Conservation (phyloP, 306 rosid genomes). For the Cotoneaster glaucophyllus region DNA sequence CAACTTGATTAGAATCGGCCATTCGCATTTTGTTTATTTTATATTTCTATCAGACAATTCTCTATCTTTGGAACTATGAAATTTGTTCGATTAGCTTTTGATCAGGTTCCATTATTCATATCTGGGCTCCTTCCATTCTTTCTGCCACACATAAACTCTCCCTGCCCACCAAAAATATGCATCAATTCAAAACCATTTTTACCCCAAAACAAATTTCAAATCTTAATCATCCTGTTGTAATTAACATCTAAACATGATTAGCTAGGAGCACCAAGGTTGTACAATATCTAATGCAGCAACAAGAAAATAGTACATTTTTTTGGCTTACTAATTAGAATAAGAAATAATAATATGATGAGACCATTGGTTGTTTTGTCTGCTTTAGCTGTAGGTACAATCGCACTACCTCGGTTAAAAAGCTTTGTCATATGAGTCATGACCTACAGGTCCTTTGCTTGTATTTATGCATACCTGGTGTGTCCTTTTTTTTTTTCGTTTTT, state of each 20-base stretch:
- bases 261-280: neutral
- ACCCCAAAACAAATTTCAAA: neutral
- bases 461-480: conserved; percentile 23
- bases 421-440: conserved; percentile 27
- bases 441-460: conserved; percentile 33
- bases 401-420: conserved; percentile 40
- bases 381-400: conserved; percentile 6
- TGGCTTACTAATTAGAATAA: neutral
- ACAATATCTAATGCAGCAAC: neutral
- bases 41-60: too few species aligned
- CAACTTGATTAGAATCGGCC: too few species aligned
- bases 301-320: neutral
- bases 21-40: too few species aligned
- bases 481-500: conserved; percentile 3
- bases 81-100: too few species aligned
- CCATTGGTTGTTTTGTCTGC: conserved; percentile 26
- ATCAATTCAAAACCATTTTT: neutral
- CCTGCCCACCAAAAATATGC: too few species aligned
- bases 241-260: neutral
- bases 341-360: neutral
- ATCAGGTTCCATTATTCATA: too few species aligned
- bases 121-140: too few species aligned
- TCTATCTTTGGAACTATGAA: too few species aligned
- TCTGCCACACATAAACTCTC: too few species aligned
- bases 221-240: neutral